A percentile compares a stretch with the other conserved stretches of the same genome.
These are phyloP conservation scores for Trichoderma endophyticum DNA, from an alignment of 2,329 filamentous ascomycete genomes.

Conservation along the genomic window DNA sequence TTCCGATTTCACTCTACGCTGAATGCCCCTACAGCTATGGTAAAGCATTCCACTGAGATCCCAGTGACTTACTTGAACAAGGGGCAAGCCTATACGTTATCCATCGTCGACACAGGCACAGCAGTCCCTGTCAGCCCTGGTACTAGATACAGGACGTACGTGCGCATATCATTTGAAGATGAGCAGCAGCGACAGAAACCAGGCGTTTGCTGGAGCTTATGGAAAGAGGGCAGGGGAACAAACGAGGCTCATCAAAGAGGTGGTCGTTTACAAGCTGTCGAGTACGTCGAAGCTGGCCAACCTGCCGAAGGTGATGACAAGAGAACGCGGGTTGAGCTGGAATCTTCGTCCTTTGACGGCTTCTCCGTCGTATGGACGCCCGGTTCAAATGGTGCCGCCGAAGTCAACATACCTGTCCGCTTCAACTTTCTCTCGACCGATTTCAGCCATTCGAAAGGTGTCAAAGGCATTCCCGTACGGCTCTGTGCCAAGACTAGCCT, in stretches of 20 bases:
- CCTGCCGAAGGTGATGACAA: constrained; percentile 61
- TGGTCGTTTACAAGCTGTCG: constrained; percentile 88
- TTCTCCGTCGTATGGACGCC: constrained; percentile 90
- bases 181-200: constrained; percentile 86
- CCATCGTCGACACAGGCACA: constrained; percentile 73
- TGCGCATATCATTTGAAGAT: constrained; percentile 96
- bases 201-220: constrained; percentile 77
- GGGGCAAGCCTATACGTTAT: constrained; percentile 87
- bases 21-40: constrained; percentile 95
- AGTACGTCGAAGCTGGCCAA: constrained; percentile 73
- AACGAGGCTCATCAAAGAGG: constrained; percentile 93
- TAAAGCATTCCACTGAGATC: constrained; percentile 83
- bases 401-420: constrained; percentile 84
- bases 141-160: constrained; percentile 79
- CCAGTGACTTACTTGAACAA: constrained; percentile 99
- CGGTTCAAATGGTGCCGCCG: constrained; percentile 61
- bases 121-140: constrained; percentile 56
- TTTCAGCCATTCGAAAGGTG: constrained; percentile 97
- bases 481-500: constrained; percentile 87
- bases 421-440: constrained; percentile 99
- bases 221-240: constrained; percentile 95
- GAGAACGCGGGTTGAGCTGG: constrained; percentile 65
- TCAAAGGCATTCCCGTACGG: constrained; percentile 93
- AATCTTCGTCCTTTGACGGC: constrained; percentile 82
- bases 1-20: constrained; percentile 89